Evolutionary conservation across 495 filamentous ascomycete genomes (phyloP).

Genomic region (Xylona heveae): DNA sequence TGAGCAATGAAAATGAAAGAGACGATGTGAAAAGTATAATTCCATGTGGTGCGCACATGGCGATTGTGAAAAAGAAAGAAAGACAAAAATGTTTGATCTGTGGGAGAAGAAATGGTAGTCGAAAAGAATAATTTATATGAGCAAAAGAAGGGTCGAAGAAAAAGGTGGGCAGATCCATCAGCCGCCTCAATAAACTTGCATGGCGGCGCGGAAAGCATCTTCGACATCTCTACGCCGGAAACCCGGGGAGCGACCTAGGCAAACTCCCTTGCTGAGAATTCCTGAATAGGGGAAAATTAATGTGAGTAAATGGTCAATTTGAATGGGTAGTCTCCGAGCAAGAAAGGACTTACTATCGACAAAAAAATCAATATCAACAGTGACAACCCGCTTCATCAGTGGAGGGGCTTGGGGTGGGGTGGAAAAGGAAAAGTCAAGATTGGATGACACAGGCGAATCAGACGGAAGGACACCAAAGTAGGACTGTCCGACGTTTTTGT

Average conservation of each 20-base stretch:
- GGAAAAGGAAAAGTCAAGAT: no score
- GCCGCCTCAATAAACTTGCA: no score
- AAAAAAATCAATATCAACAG: slow-evolving; percentile 12
- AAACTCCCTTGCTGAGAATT: slow-evolving; percentile 24
- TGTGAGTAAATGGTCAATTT: slow-evolving; percentile 1
- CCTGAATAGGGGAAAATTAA: slow-evolving; percentile 14
- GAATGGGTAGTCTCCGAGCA: slow-evolving; percentile 3
- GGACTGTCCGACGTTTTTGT: not conserved
- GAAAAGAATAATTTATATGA: no score
- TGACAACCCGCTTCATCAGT: slow-evolving; percentile 7
- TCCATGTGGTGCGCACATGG: no score
- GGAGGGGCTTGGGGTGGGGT: not conserved
- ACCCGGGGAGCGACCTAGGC: slow-evolving; percentile 40
- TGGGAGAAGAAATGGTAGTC: no score
- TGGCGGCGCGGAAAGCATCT: slow-evolving; percentile 20
- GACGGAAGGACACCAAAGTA: slow-evolving; percentile 7
- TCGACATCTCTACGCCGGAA: slow-evolving; percentile 37
- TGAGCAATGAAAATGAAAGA: no score
- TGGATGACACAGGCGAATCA: not conserved
- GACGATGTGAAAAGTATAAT: no score
- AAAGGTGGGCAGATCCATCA: no score
- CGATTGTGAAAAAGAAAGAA: no score
- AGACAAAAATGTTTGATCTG: no score
- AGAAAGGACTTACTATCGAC: slow-evolving; percentile 13
- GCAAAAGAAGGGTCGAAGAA: no score